Evolutionary conservation across 257 asterid species (phyloP).

Genomic region (Fraxinus anomala): DNA sequence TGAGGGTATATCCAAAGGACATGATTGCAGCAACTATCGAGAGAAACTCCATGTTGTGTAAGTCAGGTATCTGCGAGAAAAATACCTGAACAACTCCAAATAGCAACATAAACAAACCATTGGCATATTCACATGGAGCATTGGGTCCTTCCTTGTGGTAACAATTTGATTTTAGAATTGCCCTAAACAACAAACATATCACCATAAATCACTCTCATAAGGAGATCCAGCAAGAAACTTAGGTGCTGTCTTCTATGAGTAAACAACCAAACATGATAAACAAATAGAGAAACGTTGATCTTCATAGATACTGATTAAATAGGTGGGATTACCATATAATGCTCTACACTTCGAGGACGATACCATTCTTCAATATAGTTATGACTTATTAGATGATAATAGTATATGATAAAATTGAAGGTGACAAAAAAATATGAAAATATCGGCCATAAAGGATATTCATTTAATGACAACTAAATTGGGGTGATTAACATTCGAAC

Average conservation of each 20-base stretch:
- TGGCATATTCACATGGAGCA: conserved; percentile 52
- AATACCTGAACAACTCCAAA: conserved; percentile 57
- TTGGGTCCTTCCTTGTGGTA: conserved; percentile 56
- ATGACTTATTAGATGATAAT: background rate
- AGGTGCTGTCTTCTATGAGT: too few species aligned
- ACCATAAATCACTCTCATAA: background rate
- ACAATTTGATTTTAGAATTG: conserved; percentile 61
- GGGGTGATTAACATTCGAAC: background rate
- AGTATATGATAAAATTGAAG: background rate
- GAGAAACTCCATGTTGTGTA: conserved; percentile 57
- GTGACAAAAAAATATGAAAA: background rate
- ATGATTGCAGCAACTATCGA: conserved; percentile 54
- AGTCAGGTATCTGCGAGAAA: conserved; percentile 62
- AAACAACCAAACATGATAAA: too few species aligned
- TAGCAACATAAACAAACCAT: conserved; percentile 45
- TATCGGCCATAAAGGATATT: background rate
- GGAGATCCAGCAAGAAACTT: background rate
- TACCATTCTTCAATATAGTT: background rate
- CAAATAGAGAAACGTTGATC: background rate
- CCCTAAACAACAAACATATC: conserved; percentile 36
- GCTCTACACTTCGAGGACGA: background rate
- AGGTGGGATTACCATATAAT: background rate
- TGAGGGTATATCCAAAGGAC: conserved; percentile 61
- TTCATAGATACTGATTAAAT: background rate
- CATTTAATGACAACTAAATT: background rate